These are phyloP conservation scores for Clavispora asparagi DNA, from an alignment of 805 yeast species.

Conservation along the genomic window DNA sequence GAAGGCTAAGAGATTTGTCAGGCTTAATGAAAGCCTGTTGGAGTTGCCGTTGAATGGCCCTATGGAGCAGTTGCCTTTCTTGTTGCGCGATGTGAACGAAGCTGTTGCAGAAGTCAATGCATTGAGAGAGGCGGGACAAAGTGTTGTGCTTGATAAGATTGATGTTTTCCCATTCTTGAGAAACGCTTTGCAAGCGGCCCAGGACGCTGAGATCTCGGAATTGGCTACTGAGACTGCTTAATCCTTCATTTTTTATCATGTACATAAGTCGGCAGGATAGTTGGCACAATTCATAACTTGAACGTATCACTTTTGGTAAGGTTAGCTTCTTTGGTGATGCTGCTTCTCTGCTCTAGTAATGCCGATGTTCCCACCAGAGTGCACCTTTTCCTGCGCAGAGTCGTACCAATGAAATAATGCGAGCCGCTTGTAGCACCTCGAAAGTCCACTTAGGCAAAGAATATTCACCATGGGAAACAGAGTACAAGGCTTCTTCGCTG, in stretches of 20 bases:
- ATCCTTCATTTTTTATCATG: neutral
- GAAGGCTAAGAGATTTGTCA: conserved; percentile 44
- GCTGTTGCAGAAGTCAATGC: conserved; percentile 45
- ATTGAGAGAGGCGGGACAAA: conserved; percentile 39
- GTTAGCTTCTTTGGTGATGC: too few relatives aligned
- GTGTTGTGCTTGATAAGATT: conserved; percentile 30
- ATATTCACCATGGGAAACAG: conserved; percentile 33
- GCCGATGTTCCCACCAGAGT: too few relatives aligned
- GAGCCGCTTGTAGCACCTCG: neutral
- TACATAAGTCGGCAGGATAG: conserved; percentile 1
- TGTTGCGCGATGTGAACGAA: conserved; percentile 26
- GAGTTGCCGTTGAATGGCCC: conserved; percentile 34
- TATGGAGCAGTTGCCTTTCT: conserved; percentile 39
- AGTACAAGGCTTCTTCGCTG: conserved; percentile 42
- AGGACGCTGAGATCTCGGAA: neutral
- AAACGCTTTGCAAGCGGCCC: conserved; percentile 22
- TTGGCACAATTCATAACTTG: neutral
- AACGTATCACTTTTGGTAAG: neutral
- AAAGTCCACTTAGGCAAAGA: neutral
- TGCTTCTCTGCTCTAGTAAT: too few relatives aligned
- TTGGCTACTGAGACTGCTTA: neutral
- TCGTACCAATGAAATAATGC: neutral
- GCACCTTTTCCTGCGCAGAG: neutral
- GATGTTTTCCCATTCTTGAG: conserved; percentile 36
- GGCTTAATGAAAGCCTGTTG: conserved; percentile 19